Percentiles rank a stretch among this genome's conserved stretches.
Conservation (phyloP, 2,329 filamentous ascomycete species). For the Microcyclospora pomicola region DNA sequence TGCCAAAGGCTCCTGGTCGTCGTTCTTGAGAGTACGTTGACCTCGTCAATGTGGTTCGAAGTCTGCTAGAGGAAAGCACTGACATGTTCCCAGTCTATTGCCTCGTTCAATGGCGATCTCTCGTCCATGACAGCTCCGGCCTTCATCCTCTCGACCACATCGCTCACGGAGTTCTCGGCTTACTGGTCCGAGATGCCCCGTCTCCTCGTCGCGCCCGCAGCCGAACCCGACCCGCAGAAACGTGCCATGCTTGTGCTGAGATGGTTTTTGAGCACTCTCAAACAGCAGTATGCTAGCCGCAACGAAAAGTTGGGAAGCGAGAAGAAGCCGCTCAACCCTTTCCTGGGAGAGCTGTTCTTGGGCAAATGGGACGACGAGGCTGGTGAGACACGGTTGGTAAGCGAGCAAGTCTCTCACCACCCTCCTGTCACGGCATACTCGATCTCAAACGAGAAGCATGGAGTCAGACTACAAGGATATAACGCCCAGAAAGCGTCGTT, state of each 20-base stretch:
- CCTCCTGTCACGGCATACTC: conserved; percentile 89
- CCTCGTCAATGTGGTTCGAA: not conserved
- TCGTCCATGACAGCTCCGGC: conserved; percentile 43
- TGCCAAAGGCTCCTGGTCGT: conserved; percentile 35
- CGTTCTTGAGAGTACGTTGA: conserved; percentile 33
- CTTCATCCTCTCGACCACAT: conserved; percentile 41
- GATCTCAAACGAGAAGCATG: conserved; percentile 75
- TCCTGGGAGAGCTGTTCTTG: conserved; percentile 86
- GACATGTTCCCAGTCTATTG: conserved; percentile 29
- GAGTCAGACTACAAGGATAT: conserved; percentile 65
- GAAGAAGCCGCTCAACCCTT: conserved; percentile 96
- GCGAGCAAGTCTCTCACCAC: conserved; percentile 94
- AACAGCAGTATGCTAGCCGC: conserved; percentile 63
- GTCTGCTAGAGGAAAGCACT: not conserved
- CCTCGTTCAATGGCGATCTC: conserved; percentile 43
- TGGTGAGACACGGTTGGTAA: conserved; percentile 73
- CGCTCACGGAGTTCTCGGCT: conserved; percentile 43
- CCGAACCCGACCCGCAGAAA: conserved; percentile 66
- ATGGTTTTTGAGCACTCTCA: conserved; percentile 89
- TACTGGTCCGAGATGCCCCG: conserved; percentile 44
- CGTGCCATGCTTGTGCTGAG: conserved; percentile 78
- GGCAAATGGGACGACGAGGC: conserved; percentile 76
- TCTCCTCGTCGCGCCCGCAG: conserved; percentile 68
- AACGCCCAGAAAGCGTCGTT: conserved; percentile 96
- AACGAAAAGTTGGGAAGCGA: conserved; percentile 79